Evolutionary conservation across 768 basidiomycete species (phyloP).

Genomic region (Collybiopsis confluens): DNA sequence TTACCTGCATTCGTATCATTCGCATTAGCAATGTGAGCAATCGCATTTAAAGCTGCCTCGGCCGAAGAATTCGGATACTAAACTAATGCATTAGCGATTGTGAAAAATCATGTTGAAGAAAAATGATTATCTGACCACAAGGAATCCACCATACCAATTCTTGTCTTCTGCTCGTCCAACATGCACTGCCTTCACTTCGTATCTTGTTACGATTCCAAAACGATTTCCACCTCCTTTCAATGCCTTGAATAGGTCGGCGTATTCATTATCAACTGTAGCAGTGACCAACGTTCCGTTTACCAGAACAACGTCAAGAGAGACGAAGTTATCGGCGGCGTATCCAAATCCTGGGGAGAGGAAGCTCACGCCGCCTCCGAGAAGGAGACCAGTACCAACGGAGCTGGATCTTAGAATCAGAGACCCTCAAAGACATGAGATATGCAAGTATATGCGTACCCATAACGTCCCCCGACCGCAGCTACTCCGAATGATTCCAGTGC

Average conservation of each 20-base stretch:
- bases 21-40: slow-evolving; percentile 30
- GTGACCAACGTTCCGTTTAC: slow-evolving; percentile 36
- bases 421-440: not conserved
- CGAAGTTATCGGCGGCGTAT: slow-evolving; percentile 33
- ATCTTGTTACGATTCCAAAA: slow-evolving; percentile 42
- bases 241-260: slow-evolving; percentile 40
- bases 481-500: slow-evolving; percentile 7
- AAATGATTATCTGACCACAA: slow-evolving; percentile 21
- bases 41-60: slow-evolving; percentile 33
- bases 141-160: slow-evolving; percentile 33
- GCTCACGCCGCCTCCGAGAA: slow-evolving; percentile 40
- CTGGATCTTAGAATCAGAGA: slow-evolving; percentile 14
- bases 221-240: slow-evolving; percentile 42
- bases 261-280: slow-evolving; percentile 34
- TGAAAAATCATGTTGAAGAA: not conserved
- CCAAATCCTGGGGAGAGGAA: slow-evolving; percentile 36
- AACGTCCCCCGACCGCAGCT: slow-evolving; percentile 10
- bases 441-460: not conserved
- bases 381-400: slow-evolving; percentile 39
- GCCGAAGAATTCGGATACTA: slow-evolving; percentile 35
- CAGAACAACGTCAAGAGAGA: slow-evolving; percentile 38
- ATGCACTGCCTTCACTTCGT: slow-evolving; percentile 34
- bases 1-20: slow-evolving; percentile 36
- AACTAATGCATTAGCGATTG: not conserved
- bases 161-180: slow-evolving; percentile 34